These are phyloP conservation scores for Penicillium antarcticum DNA, from an alignment of 495 filamentous ascomycete species.

Conservation along the genomic window DNA sequence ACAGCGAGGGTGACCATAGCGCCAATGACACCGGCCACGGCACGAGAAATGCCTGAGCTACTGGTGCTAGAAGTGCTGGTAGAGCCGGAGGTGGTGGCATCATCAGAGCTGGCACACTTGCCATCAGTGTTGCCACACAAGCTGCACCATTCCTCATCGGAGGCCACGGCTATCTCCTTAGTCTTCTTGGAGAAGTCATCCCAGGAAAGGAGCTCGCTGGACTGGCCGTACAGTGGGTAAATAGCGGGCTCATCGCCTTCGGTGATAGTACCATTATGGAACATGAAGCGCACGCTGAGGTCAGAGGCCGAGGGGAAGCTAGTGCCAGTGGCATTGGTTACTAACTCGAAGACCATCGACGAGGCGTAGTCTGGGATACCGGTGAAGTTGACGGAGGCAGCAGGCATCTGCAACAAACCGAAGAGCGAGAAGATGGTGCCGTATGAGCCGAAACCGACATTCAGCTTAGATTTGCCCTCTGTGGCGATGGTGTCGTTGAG, in stretches of 20 bases:
- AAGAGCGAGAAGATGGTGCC: constrained; percentile 48
- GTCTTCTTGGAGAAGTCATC: constrained; percentile 35
- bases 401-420: constrained; percentile 42
- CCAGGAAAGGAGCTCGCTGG: constrained; percentile 32
- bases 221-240: constrained; percentile 44
- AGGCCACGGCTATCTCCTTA: constrained; percentile 35
- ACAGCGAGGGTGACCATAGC: constrained; percentile 60
- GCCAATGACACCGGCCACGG: constrained; percentile 57
- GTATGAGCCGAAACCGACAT: constrained; percentile 47
- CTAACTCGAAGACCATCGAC: constrained; percentile 48
- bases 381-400: constrained; percentile 35
- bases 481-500: constrained; percentile 43
- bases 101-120: constrained; percentile 22
- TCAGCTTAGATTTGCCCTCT: constrained; percentile 33
- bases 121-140: constrained; percentile 43
- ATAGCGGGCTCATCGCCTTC: constrained; percentile 22
- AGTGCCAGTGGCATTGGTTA: constrained; percentile 38
- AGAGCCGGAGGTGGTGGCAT: constrained; percentile 4
- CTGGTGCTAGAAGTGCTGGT: constrained; percentile 7
- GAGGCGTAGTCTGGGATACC: constrained; percentile 52
- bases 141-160: constrained; percentile 41
- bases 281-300: constrained; percentile 48
- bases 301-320: constrained; percentile 31
- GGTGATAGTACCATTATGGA: constrained; percentile 49
- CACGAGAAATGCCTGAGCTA: constrained; percentile 32